Base-by-base conservation (phyloP, 257 asterid genomes). In the Solanum rostratum region DNA sequence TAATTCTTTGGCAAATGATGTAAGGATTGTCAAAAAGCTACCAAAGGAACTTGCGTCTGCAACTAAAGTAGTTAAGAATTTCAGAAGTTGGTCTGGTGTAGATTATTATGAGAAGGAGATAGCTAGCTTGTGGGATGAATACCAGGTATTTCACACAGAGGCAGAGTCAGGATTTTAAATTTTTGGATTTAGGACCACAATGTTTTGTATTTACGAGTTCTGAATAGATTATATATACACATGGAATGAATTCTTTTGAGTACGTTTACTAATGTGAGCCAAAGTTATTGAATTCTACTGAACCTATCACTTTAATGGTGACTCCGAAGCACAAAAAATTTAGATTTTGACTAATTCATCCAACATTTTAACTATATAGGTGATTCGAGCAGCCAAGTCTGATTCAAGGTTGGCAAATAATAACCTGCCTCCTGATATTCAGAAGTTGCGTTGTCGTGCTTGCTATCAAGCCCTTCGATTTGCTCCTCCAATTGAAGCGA, bases 331-430 rank as follows among this genome's bases (percentile, higher is more conserved):
- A 33, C 39, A 33, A 33, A 33, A 14, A 11, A 10, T 1, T 0
- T n/a, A 46, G 14, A 0, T 74, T 22, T 45, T 74, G 81, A 41
- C 60, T 74, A 46, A 46, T 74, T 14, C 2, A 74, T 8, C 81
- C 5, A 49, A 14, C 7, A n/a, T 45, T 59, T n/a, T 60, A 45
- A 74, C 2, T 22, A 45, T 73, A 87, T 88, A 91, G 99, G 95
- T 96, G 84, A 94, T 96, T 92, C 96, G 98, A 87, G 98, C 98
- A 10, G 97, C 96, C 3, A 96, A 96, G 85, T 90, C 99, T 85
- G 99, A 96, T 91, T 94, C 98, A 71, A 94, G 99, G 74, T 86
- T 94, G 82, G 98, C 99, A 65, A 96, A 96, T 90, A 96, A 96
- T 87, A 90, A 96, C 87, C 92, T 96, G 88, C 98, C 99, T 52